phyloP scores from a whole-genome alignment of 148 eudicot genomes.

The Rheum nobile region DNA sequence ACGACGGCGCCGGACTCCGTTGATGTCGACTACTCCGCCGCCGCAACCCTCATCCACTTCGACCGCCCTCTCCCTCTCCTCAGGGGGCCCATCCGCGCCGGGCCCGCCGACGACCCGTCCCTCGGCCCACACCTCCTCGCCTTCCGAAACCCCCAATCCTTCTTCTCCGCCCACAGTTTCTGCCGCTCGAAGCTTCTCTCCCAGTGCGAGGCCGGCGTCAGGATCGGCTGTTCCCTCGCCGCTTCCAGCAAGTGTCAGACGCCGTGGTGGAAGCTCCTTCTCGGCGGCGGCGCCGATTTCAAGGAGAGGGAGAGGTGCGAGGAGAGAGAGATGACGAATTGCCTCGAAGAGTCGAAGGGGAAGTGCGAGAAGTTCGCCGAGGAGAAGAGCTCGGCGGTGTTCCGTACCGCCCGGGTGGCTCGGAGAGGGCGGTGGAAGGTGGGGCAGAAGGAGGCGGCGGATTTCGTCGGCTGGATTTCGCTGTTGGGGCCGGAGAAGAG shows the following conservation, averaged over 20 bases:
- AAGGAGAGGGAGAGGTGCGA: slow-evolving; percentile 49
- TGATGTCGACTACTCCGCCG: slow-evolving; percentile 38
- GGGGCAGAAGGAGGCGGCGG: slow-evolving; percentile 23
- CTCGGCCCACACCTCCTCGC: slow-evolving; percentile 40
- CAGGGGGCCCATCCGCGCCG: slow-evolving; percentile 40
- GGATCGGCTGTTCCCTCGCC: slow-evolving; percentile 61
- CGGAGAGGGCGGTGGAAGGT: slow-evolving; percentile 16
- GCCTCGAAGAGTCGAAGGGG: slow-evolving; percentile 30
- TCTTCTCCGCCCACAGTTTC: slow-evolving; percentile 28
- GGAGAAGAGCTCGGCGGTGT: slow-evolving; percentile 41
- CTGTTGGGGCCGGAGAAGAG: slow-evolving; percentile 10
- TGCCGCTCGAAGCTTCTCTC: slow-evolving; percentile 33
- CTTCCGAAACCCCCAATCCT: slow-evolving; percentile 36
- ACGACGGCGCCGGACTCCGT: slow-evolving; percentile 10
- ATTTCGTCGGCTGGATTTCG: slow-evolving; percentile 34
- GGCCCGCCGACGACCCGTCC: slow-evolving; percentile 30
- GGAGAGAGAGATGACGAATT: slow-evolving; percentile 48
- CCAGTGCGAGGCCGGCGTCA: slow-evolving; percentile 47
- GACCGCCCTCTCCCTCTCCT: slow-evolving; percentile 46
- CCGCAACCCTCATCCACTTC: slow-evolving; percentile 40
- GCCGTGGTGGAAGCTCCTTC: slow-evolving; percentile 49
- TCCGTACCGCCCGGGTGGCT: slow-evolving; percentile 37
- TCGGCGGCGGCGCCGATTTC: slow-evolving; percentile 17
- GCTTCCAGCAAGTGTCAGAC: slow-evolving; percentile 53
- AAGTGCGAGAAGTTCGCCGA: slow-evolving; percentile 34